phyloP scores from a whole-genome alignment of 371 early-diverging fungal genomes.

The Syncephalastrum sp. region DNA sequence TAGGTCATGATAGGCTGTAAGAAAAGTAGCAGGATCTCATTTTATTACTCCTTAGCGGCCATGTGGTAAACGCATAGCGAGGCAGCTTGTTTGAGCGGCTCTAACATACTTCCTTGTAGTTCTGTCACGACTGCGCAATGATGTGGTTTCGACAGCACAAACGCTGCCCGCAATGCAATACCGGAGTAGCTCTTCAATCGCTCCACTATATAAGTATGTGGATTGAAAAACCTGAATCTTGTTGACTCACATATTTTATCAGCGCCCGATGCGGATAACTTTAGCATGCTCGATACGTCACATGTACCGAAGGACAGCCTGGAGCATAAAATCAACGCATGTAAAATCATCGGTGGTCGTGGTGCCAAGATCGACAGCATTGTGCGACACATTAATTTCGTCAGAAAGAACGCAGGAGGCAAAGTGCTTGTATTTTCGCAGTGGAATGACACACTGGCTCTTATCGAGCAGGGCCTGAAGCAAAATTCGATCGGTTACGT shows the following conservation, averaged over 20 bases:
- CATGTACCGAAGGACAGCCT: neutral
- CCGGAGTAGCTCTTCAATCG: constrained; percentile 10
- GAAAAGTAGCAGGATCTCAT: too few species aligned
- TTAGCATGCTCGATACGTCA: too few species aligned
- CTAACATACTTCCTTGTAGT: constrained; percentile 15
- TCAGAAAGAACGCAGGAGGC: constrained; percentile 39
- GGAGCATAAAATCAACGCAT: neutral
- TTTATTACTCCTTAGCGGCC: constrained; percentile 21
- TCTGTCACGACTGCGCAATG: constrained; percentile 28
- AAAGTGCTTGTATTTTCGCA: constrained; percentile 73
- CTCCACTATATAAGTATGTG: too few species aligned
- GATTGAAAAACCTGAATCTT: too few species aligned
- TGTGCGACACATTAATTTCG: constrained; percentile 55
- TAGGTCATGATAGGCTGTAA: too few species aligned
- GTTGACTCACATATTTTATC: too few species aligned
- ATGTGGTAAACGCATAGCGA: constrained; percentile 15
- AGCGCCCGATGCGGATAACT: too few species aligned
- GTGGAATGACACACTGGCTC: constrained; percentile 59
- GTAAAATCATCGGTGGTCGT: neutral
- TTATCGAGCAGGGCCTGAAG: constrained; percentile 47
- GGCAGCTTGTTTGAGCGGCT: neutral
- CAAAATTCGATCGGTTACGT: constrained; percentile 54
- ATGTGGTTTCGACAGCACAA: constrained; percentile 26
- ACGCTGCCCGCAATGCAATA: constrained; percentile 36
- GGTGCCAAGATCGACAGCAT: constrained; percentile 64